These are phyloP conservation scores for Oryza glaberrima DNA, from an alignment of 176 grass and related monocot species.

Conservation along the genomic window DNA sequence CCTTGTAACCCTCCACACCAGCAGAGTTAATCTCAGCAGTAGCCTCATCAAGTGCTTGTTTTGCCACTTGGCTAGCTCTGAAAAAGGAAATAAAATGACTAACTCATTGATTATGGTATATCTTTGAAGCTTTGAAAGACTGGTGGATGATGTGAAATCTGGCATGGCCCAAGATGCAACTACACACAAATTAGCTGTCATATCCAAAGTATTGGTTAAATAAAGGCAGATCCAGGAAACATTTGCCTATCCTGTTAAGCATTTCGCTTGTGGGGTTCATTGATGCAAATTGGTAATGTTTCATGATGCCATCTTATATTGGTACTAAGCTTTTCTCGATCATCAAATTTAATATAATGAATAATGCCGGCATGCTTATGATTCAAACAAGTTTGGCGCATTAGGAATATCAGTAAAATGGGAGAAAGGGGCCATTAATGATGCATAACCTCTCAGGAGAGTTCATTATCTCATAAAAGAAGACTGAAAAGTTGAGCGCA, in stretches of 20 bases:
- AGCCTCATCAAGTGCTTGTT: conserved; percentile 85
- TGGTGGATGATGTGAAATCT: not conserved
- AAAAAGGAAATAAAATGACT: conserved; percentile 13
- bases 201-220: not conserved
- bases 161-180: not conserved
- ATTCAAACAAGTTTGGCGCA: not conserved
- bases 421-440: conserved; percentile 23
- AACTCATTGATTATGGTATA: conserved; percentile 12
- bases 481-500: conserved; percentile 88
- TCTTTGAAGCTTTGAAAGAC: not conserved
- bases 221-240: not conserved
- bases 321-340: not conserved
- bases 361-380: not conserved
- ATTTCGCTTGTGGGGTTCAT: not conserved
- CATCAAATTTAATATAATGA: conserved; percentile 6
- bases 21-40: conserved; percentile 58
- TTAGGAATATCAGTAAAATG: conserved; percentile 20
- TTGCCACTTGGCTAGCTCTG: conserved; percentile 76
- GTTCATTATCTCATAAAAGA: conserved; percentile 86
- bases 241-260: not conserved
- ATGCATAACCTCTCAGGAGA: conserved; percentile 65
- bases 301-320: not conserved
- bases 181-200: not conserved
- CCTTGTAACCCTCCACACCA: conserved; percentile 54
- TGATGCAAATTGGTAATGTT: conserved; percentile 5